Evolutionary conservation across 1,284 basidiomycete genomes (phyloP).

Genomic region (Tremellales sp.): DNA sequence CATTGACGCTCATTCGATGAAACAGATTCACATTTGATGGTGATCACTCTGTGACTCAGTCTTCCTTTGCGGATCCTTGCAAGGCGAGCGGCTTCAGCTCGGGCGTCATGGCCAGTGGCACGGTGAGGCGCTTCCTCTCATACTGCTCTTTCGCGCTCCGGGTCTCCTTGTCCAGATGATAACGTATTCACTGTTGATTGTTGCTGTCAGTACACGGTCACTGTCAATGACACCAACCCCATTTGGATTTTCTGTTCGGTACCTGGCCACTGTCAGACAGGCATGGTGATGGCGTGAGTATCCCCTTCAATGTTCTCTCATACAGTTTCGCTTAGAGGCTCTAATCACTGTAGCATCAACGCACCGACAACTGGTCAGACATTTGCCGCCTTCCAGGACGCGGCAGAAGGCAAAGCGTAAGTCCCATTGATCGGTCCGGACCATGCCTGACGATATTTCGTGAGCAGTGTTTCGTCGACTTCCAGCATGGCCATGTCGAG

Average conservation of each 20-base stretch:
- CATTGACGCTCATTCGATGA: not conserved
- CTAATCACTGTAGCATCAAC: no score
- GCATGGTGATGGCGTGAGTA: not conserved
- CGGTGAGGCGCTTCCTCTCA: no score
- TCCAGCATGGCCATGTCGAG: no score
- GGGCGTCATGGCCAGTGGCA: not conserved
- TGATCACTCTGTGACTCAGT: constrained; percentile 1
- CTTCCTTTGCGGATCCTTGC: constrained; percentile 1
- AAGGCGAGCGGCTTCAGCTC: not conserved
- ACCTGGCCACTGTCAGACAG: not conserved
- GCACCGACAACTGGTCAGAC: no score
- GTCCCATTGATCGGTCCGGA: no score
- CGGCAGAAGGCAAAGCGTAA: no score
- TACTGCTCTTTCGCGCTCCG: not conserved
- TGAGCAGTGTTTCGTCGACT: no score
- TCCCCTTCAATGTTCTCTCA: no score
- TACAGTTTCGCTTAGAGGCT: no score
- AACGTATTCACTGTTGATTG: not conserved
- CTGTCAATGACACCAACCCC: not conserved
- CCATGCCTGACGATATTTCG: no score
- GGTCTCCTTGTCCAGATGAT: not conserved
- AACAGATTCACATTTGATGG: not conserved
- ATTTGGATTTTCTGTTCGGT: not conserved
- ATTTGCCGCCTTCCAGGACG: no score
- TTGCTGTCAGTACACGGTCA: not conserved